These are phyloP conservation scores for Aurifilum marmelostoma DNA, from an alignment of 2,329 filamentous ascomycete genomes.

Conservation along the genomic window DNA sequence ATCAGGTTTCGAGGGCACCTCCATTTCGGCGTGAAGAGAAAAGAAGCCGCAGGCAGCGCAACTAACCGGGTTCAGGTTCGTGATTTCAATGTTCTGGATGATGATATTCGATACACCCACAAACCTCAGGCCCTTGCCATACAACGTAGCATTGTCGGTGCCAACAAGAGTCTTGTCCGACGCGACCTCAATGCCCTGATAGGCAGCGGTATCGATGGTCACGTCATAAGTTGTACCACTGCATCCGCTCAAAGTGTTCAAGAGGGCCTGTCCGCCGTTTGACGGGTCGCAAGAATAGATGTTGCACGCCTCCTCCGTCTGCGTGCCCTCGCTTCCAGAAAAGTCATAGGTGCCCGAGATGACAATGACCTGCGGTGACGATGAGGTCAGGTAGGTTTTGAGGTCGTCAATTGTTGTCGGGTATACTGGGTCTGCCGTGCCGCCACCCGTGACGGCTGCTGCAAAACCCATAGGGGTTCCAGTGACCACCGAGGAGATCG, in stretches of 20 bases:
- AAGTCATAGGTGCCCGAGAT: constrained; percentile 61
- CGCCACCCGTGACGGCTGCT: constrained; percentile 62
- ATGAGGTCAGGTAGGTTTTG: constrained; percentile 59
- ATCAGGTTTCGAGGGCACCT: constrained; percentile 51
- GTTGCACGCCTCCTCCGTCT: constrained; percentile 57
- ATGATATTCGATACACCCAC: constrained; percentile 58
- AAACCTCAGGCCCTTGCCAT: constrained; percentile 59
- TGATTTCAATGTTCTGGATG: constrained; percentile 61
- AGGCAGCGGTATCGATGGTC: constrained; percentile 55
- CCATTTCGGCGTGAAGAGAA: constrained; percentile 66
- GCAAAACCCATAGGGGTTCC: constrained; percentile 47
- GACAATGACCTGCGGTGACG: constrained; percentile 58
- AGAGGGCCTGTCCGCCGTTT: constrained; percentile 21
- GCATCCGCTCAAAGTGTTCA: constrained; percentile 49
- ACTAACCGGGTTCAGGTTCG: constrained; percentile 42
- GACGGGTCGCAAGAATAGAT: constrained; percentile 48
- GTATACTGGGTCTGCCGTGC: constrained; percentile 55
- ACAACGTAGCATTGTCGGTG: constrained; percentile 57
- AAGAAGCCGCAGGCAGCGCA: constrained; percentile 47
- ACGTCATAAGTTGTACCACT: constrained; percentile 42
- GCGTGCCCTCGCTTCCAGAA: constrained; percentile 56
- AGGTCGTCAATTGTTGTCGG: constrained; percentile 59
- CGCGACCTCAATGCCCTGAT: constrained; percentile 52
- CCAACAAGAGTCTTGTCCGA: constrained; percentile 63
- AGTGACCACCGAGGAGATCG: constrained; percentile 37